Conservation (phyloP, 192 early-diverging fungal species). For the Spizellomyces sp. region DNA sequence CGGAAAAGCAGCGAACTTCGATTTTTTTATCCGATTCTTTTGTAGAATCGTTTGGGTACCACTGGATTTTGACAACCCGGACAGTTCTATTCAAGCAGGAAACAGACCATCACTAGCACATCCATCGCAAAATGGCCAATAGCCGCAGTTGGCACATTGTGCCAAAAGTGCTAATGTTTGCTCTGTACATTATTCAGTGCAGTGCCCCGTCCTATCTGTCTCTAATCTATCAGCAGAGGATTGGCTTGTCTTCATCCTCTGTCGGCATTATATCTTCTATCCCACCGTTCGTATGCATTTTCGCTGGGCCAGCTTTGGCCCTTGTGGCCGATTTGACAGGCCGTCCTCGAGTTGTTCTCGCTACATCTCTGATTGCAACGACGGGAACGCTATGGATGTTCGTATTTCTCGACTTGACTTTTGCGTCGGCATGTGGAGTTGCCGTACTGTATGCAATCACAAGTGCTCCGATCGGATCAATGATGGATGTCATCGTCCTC, state of each 20-base stretch:
- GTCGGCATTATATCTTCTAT: slow-evolving; percentile 26
- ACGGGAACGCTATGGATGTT: slow-evolving; percentile 25
- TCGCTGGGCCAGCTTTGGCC: slow-evolving; percentile 22
- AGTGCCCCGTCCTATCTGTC: slow-evolving; percentile 27
- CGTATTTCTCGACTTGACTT: slow-evolving; percentile 18
- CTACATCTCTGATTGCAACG: slow-evolving; percentile 4
- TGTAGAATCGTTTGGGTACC: too few relatives aligned
- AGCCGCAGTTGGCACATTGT: slow-evolving; percentile 3
- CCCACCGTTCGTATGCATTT: slow-evolving; percentile 26
- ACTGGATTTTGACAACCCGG: too few relatives aligned
- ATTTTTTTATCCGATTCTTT: too few relatives aligned
- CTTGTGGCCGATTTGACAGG: slow-evolving; percentile 31
- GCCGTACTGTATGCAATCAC: slow-evolving; percentile 28
- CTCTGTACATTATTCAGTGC: slow-evolving; percentile 28
- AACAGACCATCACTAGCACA: background rate
- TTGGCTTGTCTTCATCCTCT: slow-evolving; percentile 13
- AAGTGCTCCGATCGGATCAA: slow-evolving; percentile 24
- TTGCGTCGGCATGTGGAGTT: slow-evolving; percentile 17
- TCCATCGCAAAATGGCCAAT: background rate
- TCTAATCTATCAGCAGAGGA: slow-evolving; percentile 22
- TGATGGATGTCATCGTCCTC: slow-evolving; percentile 31
- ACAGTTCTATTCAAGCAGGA: too few relatives aligned
- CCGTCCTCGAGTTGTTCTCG: slow-evolving; percentile 18
- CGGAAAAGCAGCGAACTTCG: too few relatives aligned
- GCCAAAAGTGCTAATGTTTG: slow-evolving; percentile 33